Evolutionary conservation across 768 basidiomycete genomes (phyloP).

Genomic region (Boletus rubropictus): DNA sequence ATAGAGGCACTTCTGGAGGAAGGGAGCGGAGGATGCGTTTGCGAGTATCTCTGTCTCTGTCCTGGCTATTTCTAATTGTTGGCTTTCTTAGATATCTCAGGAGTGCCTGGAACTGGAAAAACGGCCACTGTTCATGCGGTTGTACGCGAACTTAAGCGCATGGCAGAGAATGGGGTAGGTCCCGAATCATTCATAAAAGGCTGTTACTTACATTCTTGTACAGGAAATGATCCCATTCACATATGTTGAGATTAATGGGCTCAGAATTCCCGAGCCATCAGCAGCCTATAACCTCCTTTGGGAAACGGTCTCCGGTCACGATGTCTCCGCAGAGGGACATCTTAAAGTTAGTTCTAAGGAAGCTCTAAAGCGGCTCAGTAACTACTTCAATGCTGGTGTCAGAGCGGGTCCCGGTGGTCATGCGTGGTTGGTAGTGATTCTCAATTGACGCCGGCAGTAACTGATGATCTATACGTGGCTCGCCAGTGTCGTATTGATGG

Average conservation of each 20-base stretch:
- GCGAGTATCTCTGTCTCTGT: slow-evolving; percentile 41
- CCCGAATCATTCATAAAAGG: background rate
- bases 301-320: slow-evolving; percentile 86
- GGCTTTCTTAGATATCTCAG: slow-evolving; percentile 73
- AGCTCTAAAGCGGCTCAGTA: slow-evolving; percentile 71
- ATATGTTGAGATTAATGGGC: slow-evolving; percentile 96
- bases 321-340: slow-evolving; percentile 55
- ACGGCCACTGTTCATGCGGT: slow-evolving; percentile 96
- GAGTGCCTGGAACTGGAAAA: slow-evolving; percentile 98
- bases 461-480: slow-evolving; percentile 4
- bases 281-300: slow-evolving; percentile 89
- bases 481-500: slow-evolving; percentile 89
- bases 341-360: slow-evolving; percentile 71
- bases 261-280: slow-evolving; percentile 87
- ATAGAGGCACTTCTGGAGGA: slow-evolving; percentile 86
- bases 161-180: slow-evolving; percentile 76
- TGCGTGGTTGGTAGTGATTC: slow-evolving; percentile 62
- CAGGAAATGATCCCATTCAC: slow-evolving; percentile 93
- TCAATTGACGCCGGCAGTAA: background rate
- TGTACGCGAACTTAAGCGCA: slow-evolving; percentile 80
- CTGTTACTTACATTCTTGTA: background rate
- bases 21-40: slow-evolving; percentile 92
- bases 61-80: slow-evolving; percentile 1
- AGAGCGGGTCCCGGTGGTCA: slow-evolving; percentile 72
- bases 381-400: slow-evolving; percentile 65